A percentile compares a stretch with the other conserved stretches of the same genome.
phyloP scores from a whole-genome alignment of 2,329 filamentous ascomycete genomes.

The Sclerotinia sclerotiorum region DNA sequence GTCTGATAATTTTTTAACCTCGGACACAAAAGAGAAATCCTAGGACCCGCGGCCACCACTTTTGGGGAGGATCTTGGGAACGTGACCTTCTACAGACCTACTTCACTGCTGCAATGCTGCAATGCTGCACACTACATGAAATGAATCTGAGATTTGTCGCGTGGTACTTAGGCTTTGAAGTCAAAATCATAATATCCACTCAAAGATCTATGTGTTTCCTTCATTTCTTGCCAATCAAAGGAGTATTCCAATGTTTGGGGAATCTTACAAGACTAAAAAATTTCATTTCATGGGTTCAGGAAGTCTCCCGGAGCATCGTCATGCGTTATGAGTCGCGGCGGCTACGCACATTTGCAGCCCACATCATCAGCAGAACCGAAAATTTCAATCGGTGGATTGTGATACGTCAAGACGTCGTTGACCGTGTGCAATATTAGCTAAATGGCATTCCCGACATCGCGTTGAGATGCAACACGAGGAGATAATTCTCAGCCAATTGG shows the following conservation, averaged over 20 bases:
- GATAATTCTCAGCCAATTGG: neutral
- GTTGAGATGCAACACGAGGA: slow-evolving; percentile 3
- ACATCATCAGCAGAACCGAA: slow-evolving; percentile 14
- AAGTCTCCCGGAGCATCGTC: slow-evolving; percentile 21
- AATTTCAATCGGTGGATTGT: neutral
- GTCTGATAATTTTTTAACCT: neutral
- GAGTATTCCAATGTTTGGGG: neutral
- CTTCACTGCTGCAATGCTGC: neutral
- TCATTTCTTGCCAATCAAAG: neutral
- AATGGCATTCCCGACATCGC: neutral
- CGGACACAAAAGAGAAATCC: neutral
- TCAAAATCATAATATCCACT: slow-evolving; percentile 13
- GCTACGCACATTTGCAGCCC: slow-evolving; percentile 14
- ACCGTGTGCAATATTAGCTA: slow-evolving; percentile 3
- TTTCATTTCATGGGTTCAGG: slow-evolving; percentile 16
- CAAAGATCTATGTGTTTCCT: slow-evolving; percentile 3
- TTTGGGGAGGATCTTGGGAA: slow-evolving; percentile 8
- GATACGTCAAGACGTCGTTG: neutral
- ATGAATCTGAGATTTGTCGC: slow-evolving; percentile 17
- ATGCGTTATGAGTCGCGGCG: slow-evolving; percentile 6
- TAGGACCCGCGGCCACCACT: slow-evolving; percentile 10
- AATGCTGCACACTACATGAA: slow-evolving; percentile 5
- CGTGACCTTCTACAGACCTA: slow-evolving; percentile 11
- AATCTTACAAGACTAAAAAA: neutral
- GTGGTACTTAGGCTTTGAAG: slow-evolving; percentile 23